Percentiles rank a stretch among this genome's conserved stretches.
Evolutionary conservation across 208 protist species (phyloP).

Genomic region (Balamuthia mandrillaris): DNA sequence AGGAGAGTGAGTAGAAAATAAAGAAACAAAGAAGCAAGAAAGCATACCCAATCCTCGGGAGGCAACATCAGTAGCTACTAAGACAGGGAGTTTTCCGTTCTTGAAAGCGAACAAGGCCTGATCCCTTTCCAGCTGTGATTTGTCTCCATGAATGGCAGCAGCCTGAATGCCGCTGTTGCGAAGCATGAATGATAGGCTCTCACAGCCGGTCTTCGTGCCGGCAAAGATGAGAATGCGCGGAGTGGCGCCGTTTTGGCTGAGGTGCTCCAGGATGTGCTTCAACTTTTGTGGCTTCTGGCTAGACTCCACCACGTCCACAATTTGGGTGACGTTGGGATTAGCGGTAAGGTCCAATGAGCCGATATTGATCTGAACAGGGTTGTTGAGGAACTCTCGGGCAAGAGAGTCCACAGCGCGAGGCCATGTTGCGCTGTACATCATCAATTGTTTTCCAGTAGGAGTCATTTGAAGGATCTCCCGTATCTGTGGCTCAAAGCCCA

Average conservation of each 20-base stretch:
- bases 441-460: conserved; percentile 91
- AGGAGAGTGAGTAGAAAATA: not conserved
- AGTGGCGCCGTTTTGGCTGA: not conserved
- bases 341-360: conserved; percentile 49
- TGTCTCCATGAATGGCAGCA: conserved; percentile 61
- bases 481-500: conserved; percentile 85
- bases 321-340: not conserved
- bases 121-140: conserved; percentile 54
- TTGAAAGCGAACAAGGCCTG: conserved; percentile 48
- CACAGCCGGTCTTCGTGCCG: conserved; percentile 22
- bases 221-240: conserved; percentile 64
- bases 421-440: conserved; percentile 84
- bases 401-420: conserved; percentile 72
- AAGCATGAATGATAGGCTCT: conserved; percentile 45
- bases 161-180: not conserved
- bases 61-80: conserved; percentile 69
- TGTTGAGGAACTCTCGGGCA: conserved; percentile 71
- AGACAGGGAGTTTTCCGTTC: conserved; percentile 29
- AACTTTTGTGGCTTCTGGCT: too few relatives aligned
- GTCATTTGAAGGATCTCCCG: conserved; percentile 78
- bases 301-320: conserved; percentile 63
- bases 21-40: not conserved
- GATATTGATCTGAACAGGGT: conserved; percentile 75
- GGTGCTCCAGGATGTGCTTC: not conserved
- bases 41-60: conserved; percentile 51